Base-by-base conservation (phyloP, 805 yeast species). In the Ogataea thermomethanolica region DNA sequence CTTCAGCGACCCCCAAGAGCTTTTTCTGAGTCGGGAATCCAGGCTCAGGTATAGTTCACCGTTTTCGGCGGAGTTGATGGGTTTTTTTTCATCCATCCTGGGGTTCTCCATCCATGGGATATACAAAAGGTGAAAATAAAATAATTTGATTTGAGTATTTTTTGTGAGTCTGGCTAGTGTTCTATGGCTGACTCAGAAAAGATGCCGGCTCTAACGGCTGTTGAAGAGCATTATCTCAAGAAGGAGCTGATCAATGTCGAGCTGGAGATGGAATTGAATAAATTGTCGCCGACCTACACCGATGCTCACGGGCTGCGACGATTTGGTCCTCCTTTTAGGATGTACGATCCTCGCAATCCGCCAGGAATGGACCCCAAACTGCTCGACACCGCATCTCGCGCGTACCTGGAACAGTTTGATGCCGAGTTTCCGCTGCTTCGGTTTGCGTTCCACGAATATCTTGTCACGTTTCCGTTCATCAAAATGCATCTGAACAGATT, bases 221-320 rank as follows among this genome's bases (percentile, higher is more conserved):
- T 75, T 0, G 87, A 90, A 58, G 95, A 88, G 61, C 97, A 91
- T 55, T 85, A 84, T 59, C 71, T 93, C 39, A 91, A 91, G 61
- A 79, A 95, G 53, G 90, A 86, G 62, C 69, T 91, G 12, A 65
- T 91, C 21, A 73, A 76, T 46, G 67, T 73, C 9, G 76, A 84
- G 54, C 63, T 89, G 24, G 69, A 72, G 9, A 56, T 69, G 5
- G 99, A 91, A 59, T 67, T 88, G 29, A 74, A 67, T 22, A 59
- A 59, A 15, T 62, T 89, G 29, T 60, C 66, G 1, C 67, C 68
- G 1, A 56, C 60, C 1, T 65, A 61, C 39, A 74, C 79, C 45
- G 77, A 79, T 44, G 76, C 79, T 24, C 65, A 74, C 13, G 81
- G 89, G 9, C 66, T 91, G 29, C 69, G 84, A 28, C 64, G 73